Evolutionary conservation across 768 basidiomycete species (phyloP).

Genomic region (Lactarius sp.): DNA sequence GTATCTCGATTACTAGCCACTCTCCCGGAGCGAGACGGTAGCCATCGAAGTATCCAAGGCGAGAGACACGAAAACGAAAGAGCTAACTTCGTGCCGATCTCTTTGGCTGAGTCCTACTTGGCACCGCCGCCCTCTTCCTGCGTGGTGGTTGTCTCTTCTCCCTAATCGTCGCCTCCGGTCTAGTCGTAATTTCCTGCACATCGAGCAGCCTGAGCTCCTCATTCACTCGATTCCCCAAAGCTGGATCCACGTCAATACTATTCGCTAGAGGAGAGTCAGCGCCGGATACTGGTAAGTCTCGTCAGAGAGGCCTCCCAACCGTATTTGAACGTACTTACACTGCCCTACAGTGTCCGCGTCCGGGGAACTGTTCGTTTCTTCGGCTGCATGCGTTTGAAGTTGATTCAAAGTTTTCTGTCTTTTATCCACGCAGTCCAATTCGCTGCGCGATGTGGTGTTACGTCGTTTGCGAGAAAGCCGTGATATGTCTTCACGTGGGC

Average conservation of each 20-base stretch:
- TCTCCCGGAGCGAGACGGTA: neutral
- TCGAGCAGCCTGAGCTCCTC: neutral
- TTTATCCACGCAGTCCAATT: neutral
- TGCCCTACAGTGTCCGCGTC: neutral
- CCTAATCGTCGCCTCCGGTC: neutral
- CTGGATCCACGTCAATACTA: neutral
- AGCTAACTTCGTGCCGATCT: constrained; percentile 15
- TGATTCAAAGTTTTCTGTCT: constrained; percentile 1
- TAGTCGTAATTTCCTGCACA: neutral
- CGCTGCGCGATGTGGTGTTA: neutral
- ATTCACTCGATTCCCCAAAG: neutral
- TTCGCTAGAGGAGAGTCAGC: neutral
- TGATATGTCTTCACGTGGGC: neutral
- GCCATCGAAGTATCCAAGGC: neutral
- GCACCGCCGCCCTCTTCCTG: neutral
- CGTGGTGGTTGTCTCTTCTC: neutral
- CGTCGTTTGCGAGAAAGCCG: constrained; percentile 1
- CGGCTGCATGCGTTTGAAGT: neutral
- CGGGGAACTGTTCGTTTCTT: neutral
- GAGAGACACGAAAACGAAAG: neutral
- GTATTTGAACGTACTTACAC: neutral
- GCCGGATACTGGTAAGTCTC: neutral
- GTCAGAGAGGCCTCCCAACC: neutral
- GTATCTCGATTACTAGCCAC: neutral
- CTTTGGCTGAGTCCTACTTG: constrained; percentile 19